These are phyloP conservation scores for Saccharomycopsis guyanensis DNA, from an alignment of 805 yeast species.

Conservation along the genomic window DNA sequence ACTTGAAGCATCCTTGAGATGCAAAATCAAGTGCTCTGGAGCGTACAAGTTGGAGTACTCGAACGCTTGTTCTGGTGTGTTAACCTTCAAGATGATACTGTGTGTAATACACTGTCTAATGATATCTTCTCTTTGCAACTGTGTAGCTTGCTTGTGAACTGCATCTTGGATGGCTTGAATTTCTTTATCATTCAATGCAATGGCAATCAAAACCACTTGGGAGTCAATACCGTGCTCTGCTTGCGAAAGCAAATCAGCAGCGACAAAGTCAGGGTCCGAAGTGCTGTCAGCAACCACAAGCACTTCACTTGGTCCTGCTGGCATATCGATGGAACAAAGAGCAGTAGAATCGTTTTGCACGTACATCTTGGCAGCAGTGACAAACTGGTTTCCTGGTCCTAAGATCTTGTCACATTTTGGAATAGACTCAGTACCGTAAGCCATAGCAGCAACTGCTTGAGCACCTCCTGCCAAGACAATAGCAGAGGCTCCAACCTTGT, in stretches of 20 bases:
- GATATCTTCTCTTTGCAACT: constrained; percentile 86
- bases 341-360: constrained; percentile 95
- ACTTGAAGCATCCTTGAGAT: constrained; percentile 67
- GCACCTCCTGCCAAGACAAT: constrained; percentile 98
- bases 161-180: constrained; percentile 71
- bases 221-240: constrained; percentile 99
- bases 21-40: constrained; percentile 95
- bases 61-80: constrained; percentile 71
- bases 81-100: constrained; percentile 71
- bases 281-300: constrained; percentile 84
- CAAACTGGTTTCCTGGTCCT: constrained; percentile 99
- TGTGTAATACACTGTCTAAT: constrained; percentile 89
- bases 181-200: constrained; percentile 53
- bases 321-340: constrained; percentile 95
- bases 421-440: constrained; percentile 90
- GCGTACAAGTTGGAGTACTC: constrained; percentile 86
- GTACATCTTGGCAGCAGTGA: constrained; percentile 97
- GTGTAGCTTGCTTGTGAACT: constrained; percentile 73
- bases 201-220: constrained; percentile 88
- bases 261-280: constrained; percentile 94
- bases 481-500: constrained; percentile 84
- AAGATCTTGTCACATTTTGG: constrained; percentile 93
- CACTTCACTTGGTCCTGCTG: constrained; percentile 99
- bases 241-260: constrained; percentile 92
- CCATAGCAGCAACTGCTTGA: constrained; percentile 98